A percentile compares a stretch with the other conserved stretches of the same genome.
Evolutionary conservation across 208 protist species (phyloP).

Genomic region (Porcisia hertigi): DNA sequence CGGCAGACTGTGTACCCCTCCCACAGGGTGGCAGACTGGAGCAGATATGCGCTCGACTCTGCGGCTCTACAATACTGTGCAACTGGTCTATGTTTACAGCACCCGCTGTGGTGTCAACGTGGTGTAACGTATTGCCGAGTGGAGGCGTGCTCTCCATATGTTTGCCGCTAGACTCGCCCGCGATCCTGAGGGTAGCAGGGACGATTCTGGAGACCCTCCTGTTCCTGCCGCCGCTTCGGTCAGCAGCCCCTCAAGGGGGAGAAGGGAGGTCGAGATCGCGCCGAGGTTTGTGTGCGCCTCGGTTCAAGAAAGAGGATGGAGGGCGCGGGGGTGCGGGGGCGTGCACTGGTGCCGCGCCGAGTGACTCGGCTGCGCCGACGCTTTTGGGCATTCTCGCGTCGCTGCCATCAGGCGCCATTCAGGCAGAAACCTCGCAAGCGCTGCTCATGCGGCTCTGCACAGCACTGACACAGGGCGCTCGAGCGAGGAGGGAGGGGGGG

Average conservation of each 20-base stretch:
- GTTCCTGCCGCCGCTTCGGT: neutral
- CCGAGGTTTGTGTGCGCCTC: neutral
- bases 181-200: neutral
- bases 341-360: neutral
- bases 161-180: neutral
- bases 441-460: constrained; percentile 2
- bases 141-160: neutral
- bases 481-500: neutral
- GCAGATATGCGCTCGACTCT: neutral
- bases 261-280: neutral
- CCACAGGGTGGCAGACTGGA: neutral
- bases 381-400: constrained; percentile 2
- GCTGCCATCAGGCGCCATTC: neutral
- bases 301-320: neutral
- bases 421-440: neutral
- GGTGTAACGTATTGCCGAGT: neutral
- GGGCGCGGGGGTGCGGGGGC: no score
- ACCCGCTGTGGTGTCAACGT: neutral
- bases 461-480: neutral
- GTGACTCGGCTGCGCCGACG: neutral
- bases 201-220: neutral
- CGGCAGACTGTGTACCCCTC: neutral
- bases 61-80: neutral
- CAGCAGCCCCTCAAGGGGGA: neutral
- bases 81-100: neutral